phyloP scores from a whole-genome alignment of 139 green algal genomes.

The Nannochloris sp. region DNA sequence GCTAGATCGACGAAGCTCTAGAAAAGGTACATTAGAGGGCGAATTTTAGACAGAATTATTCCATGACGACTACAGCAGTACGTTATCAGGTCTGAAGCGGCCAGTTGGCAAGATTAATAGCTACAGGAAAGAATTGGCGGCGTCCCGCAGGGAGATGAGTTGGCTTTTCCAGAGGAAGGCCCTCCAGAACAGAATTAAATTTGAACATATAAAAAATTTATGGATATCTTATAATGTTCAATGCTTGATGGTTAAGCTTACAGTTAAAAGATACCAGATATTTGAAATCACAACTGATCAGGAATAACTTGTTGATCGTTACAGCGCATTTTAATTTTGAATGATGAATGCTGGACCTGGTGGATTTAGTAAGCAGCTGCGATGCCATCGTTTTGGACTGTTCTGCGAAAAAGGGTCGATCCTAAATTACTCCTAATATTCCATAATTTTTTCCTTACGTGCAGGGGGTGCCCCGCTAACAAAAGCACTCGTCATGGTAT shows the following conservation, averaged over 20 bases:
- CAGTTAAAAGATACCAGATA: too few species aligned
- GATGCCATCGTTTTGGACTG: not conserved
- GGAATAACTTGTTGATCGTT: too few species aligned
- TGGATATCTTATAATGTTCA: not conserved
- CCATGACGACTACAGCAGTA: too few species aligned
- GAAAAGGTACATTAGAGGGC: too few species aligned
- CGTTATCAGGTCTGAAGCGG: too few species aligned
- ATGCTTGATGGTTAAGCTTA: not conserved
- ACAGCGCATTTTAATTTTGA: not conserved
- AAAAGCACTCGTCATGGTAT: conserved; percentile 45
- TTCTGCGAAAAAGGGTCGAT: not conserved
- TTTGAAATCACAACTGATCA: too few species aligned
- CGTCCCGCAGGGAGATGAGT: too few species aligned
- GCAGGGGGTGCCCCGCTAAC: conserved; percentile 44
- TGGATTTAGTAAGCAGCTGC: conserved; percentile 23
- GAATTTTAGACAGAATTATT: too few species aligned
- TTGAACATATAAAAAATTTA: not conserved
- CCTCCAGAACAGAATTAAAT: not conserved
- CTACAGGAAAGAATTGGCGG: too few species aligned
- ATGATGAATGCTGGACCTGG: conserved; percentile 22
- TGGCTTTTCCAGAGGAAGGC: too few species aligned
- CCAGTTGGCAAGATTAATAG: too few species aligned
- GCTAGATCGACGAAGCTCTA: too few species aligned
- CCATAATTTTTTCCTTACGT: not conserved
- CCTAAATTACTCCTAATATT: not conserved